Evolutionary conservation across 768 basidiomycete species (phyloP).

Genomic region (Phaeotremella skinneri): DNA sequence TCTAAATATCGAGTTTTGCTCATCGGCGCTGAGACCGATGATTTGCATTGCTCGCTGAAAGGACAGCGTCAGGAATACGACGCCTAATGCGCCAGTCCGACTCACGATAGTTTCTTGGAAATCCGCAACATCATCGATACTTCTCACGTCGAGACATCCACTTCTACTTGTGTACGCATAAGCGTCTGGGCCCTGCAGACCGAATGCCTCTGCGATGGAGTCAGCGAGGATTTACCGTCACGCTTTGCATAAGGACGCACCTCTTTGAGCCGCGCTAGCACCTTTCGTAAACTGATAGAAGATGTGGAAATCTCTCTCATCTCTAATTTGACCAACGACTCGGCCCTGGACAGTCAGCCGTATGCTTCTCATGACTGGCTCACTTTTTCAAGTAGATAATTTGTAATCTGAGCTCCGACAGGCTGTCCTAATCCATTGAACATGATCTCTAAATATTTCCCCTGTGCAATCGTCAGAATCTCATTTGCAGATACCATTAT

Average conservation of each 20-base stretch:
- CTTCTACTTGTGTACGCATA: slow-evolving; percentile 91
- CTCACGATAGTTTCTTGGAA: slow-evolving; percentile 83
- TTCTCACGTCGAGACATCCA: slow-evolving; percentile 84
- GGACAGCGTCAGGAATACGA: slow-evolving; percentile 3
- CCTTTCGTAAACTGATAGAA: slow-evolving; percentile 99
- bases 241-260: slow-evolving; percentile 54
- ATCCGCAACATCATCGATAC: slow-evolving; percentile 84
- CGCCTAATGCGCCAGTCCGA: slow-evolving; percentile 4
- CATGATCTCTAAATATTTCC: slow-evolving; percentile 99
- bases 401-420: slow-evolving; percentile 96
- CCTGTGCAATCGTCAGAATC: too few species aligned
- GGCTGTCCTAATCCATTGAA: slow-evolving; percentile 91
- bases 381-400: slow-evolving; percentile 95
- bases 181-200: slow-evolving; percentile 90
- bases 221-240: slow-evolving; percentile 1
- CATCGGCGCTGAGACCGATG: slow-evolving; percentile 78
- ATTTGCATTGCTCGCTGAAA: slow-evolving; percentile 83
- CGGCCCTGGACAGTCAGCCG: slow-evolving; percentile 44
- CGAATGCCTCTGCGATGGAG: slow-evolving; percentile 72
- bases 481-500: too few species aligned
- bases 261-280: slow-evolving; percentile 82
- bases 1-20: slow-evolving; percentile 89
- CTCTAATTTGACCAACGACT: slow-evolving; percentile 92
- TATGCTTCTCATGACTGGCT: slow-evolving; percentile 50
- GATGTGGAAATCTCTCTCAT: slow-evolving; percentile 96